These are phyloP conservation scores for Tetrapisispora phaffii DNA, from an alignment of 805 yeast genomes.

Conservation along the genomic window DNA sequence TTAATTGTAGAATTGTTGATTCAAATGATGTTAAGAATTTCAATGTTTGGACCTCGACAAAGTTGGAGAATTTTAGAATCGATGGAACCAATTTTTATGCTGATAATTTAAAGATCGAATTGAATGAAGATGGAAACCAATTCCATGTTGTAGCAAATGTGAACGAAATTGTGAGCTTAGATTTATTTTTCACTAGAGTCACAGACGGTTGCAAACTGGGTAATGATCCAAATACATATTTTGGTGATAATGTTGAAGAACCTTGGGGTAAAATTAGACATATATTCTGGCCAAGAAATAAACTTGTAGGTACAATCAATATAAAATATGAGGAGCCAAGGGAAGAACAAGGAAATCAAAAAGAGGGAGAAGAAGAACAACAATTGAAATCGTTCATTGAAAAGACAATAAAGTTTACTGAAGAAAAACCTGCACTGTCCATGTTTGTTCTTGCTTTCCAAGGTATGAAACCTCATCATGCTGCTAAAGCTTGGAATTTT, in stretches of 20 bases:
- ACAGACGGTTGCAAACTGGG: slow-evolving; percentile 87
- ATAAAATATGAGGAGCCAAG: slow-evolving; percentile 27
- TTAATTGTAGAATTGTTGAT: slow-evolving; percentile 71
- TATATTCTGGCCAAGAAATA: slow-evolving; percentile 89
- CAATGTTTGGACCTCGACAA: slow-evolving; percentile 80
- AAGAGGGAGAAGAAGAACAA: slow-evolving; percentile 5
- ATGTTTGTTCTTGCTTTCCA: slow-evolving; percentile 96
- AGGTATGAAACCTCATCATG: slow-evolving; percentile 99
- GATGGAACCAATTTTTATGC: slow-evolving; percentile 77
- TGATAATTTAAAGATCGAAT: slow-evolving; percentile 53
- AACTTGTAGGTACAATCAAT: slow-evolving; percentile 54
- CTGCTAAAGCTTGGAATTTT: slow-evolving; percentile 95
- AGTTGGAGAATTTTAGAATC: slow-evolving; percentile 64
- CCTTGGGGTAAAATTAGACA: slow-evolving; percentile 99
- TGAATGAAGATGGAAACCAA: slow-evolving; percentile 42
- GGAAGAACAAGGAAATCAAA: slow-evolving; percentile 3
- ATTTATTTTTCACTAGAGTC: slow-evolving; percentile 48
- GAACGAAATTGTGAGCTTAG: slow-evolving; percentile 58
- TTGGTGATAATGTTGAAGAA: slow-evolving; percentile 70
- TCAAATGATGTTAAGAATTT: slow-evolving; percentile 18
- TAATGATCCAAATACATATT: slow-evolving; percentile 70
- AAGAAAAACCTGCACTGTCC: slow-evolving; percentile 31
- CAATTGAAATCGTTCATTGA: slow-evolving; percentile 15
- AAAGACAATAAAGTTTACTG: slow-evolving; percentile 15
- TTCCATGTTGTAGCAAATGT: slow-evolving; percentile 57